These are phyloP conservation scores for Dactylis glomerata DNA, from an alignment of 176 grass and related monocot genomes.

Conservation along the genomic window DNA sequence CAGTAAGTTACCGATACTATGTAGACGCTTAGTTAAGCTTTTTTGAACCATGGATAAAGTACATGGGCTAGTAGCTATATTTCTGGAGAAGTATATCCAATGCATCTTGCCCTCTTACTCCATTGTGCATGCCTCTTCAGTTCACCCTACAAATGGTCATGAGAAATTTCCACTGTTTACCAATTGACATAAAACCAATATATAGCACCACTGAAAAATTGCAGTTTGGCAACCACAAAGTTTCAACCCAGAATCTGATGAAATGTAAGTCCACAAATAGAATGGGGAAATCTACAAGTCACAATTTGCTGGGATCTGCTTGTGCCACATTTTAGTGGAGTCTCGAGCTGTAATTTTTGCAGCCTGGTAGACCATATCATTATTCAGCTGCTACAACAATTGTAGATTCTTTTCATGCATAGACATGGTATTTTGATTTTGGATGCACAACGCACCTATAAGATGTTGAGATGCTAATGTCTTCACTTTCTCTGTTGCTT, in stretches of 20 bases:
- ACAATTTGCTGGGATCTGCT: neutral
- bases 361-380: slow-evolving; percentile 19
- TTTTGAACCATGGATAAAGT: slow-evolving; percentile 20
- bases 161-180: neutral
- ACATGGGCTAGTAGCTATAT: neutral
- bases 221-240: neutral
- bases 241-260: neutral
- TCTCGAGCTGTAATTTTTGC: slow-evolving; percentile 1
- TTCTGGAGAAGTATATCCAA: neutral
- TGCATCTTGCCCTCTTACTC: neutral
- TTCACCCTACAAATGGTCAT: neutral
- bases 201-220: neutral
- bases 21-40: neutral
- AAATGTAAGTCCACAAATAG: neutral
- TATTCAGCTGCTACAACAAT: neutral
- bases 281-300: neutral
- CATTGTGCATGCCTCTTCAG: neutral
- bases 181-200: neutral
- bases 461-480: slow-evolving; percentile 16
- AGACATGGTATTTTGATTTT: slow-evolving; percentile 8
- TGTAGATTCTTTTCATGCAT: neutral
- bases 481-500: neutral
- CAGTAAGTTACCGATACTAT: slow-evolving; percentile 70
- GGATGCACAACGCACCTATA: slow-evolving; percentile 1
- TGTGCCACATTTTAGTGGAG: neutral